Evolutionary conservation across 768 basidiomycete species (phyloP), one percentile per base, ranked within the genome.

Genomic region (Hypholoma sublateritium): DNA sequence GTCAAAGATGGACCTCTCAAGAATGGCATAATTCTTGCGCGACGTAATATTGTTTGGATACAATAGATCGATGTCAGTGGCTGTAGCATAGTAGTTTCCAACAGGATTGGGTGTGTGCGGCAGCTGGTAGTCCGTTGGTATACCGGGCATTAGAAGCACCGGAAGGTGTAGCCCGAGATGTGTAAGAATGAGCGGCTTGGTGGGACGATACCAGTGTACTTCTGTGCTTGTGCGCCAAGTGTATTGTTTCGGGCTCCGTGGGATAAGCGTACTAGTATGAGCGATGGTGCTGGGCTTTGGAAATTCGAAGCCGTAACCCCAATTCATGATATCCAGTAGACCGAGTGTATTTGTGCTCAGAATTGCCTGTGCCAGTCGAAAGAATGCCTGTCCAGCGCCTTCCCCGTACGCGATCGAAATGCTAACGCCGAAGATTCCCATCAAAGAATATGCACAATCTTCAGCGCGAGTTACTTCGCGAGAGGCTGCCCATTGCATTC

Each of bases 341-440:
- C 22, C 32, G 28, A 34, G 52, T 22, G 52, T 53, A 22, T 44
- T 34, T 9, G 50, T 50, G 21, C 24, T 45, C 28, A 53, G 42
- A 35, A 53, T 53, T 13, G n/a, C 52, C 16, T 45, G 24, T 19
- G 13, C 42, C 4, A 53, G 42, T 32, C 52, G 42, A 41, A 34
- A 44, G 16, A 53, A 53, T 28, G 52, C 52, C 4, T 43, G 52
- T 28, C 21, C 52, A 34, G 52, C 8, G 32, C 52, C 52, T 21
- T 53, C 52, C 16, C 52, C 52, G 21, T 53, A 53, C 11, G 52
- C 41, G n/a, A 22, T 53, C 11, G 52, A 53, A 7, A 53, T 53
- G 19, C 52, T 53, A 16, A 44, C 42, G 12, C 52, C 52, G 21
- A 53, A 53, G 19, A 53, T 32, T 9, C 52, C 52, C 52, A 53